Conservation (phyloP, 2,329 filamentous ascomycete species). For the Botrytis hyacinthi region DNA sequence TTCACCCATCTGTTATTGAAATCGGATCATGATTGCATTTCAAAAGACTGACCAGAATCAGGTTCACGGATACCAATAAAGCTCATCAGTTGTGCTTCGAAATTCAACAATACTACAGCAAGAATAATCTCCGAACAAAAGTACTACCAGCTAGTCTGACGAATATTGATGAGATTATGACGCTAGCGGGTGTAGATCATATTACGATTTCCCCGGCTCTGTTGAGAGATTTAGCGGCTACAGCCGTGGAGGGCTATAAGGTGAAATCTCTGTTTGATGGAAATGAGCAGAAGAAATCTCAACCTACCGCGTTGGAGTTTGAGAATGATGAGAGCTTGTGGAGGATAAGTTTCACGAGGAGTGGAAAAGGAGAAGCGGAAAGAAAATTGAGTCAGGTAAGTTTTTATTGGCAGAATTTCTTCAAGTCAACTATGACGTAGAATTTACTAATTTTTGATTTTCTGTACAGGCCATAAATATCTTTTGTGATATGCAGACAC, state of each 20-base stretch:
- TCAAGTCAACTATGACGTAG: too few relatives aligned
- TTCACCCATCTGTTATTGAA: background rate
- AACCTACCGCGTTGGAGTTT: conserved; percentile 25
- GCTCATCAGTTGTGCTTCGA: conserved; percentile 43
- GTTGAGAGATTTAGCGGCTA: conserved; percentile 37
- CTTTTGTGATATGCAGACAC: conserved; percentile 55
- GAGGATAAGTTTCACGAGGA: conserved; percentile 51
- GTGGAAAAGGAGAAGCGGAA: conserved; percentile 47
- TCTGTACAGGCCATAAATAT: conserved; percentile 52
- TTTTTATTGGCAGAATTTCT: background rate
- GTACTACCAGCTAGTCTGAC: conserved; percentile 59
- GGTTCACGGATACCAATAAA: conserved; percentile 49
- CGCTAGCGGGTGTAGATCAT: conserved; percentile 55
- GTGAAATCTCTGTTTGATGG: conserved; percentile 30
- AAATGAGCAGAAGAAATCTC: background rate
- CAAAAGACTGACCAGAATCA: conserved; percentile 28
- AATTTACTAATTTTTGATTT: background rate
- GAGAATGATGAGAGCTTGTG: conserved; percentile 47
- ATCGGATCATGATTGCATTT: background rate
- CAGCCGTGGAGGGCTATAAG: conserved; percentile 17
- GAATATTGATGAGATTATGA: conserved; percentile 56
- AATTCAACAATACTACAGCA: conserved; percentile 53
- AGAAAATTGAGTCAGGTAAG: conserved; percentile 48
- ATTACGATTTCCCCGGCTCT: conserved; percentile 58
- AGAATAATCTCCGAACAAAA: conserved; percentile 44